Conservation (phyloP, 768 basidiomycete genomes). For the Tricholoma furcatifolium region DNA sequence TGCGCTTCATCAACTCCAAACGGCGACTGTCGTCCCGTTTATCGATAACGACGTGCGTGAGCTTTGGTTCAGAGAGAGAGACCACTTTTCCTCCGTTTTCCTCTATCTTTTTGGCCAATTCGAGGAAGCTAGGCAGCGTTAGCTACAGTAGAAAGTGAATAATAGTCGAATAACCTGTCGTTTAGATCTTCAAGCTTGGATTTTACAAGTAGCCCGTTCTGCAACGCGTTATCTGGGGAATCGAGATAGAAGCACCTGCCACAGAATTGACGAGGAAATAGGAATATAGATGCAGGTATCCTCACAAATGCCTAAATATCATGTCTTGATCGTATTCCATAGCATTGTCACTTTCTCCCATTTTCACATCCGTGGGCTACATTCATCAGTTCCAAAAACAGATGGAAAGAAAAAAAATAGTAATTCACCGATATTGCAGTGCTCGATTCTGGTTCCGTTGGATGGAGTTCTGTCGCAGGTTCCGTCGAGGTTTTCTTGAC, state of each 20-base stretch:
- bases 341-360: conserved; percentile 71
- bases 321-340: conserved; percentile 76
- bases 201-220: conserved; percentile 60
- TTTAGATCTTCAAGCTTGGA: conserved; percentile 53
- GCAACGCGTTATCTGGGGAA: conserved; percentile 66
- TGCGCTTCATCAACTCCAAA: conserved; percentile 64
- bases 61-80: conserved; percentile 67
- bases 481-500: conserved; percentile 23
- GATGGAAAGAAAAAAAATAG: neutral
- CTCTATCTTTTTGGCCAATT: conserved; percentile 50
- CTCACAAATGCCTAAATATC: conserved; percentile 81
- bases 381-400: neutral
- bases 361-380: conserved; percentile 39
- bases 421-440: conserved; percentile 8
- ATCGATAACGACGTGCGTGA: conserved; percentile 87
- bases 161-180: conserved; percentile 41
- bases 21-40: conserved; percentile 79
- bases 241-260: conserved; percentile 87
- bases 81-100: conserved; percentile 75
- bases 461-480: neutral
- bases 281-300: conserved; percentile 20
- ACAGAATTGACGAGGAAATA: conserved; percentile 1
- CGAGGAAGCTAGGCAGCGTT: conserved; percentile 46
- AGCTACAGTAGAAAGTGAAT: conserved; percentile 1
- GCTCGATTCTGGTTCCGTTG: neutral